phyloP scores from a whole-genome alignment of 768 basidiomycete genomes.

The Pleurotus tuber-regium region DNA sequence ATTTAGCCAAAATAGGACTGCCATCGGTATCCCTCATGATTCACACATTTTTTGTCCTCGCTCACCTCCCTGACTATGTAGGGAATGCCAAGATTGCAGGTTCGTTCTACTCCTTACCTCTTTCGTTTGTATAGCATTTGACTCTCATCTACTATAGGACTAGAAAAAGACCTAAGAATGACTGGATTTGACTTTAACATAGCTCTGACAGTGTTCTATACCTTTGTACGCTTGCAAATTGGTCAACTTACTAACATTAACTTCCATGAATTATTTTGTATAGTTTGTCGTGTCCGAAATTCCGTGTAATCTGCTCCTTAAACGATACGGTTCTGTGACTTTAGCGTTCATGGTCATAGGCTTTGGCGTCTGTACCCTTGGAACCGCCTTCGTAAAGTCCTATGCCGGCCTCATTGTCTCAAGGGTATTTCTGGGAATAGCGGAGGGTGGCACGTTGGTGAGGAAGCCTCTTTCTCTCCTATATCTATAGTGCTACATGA shows the following conservation, averaged over 20 bases:
- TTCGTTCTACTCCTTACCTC: conserved; percentile 2
- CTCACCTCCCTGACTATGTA: neutral
- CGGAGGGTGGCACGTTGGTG: conserved; percentile 42
- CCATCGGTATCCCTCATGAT: conserved; percentile 15
- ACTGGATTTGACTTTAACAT: conserved; percentile 39
- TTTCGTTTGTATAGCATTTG: neutral
- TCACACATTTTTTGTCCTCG: neutral
- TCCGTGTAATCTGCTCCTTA: conserved; percentile 41
- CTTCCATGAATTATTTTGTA: too few species aligned
- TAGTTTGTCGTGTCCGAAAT: conserved; percentile 38
- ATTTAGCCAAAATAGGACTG: conserved; percentile 20
- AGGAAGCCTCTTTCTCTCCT: conserved; percentile 10
- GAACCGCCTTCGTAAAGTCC: conserved; percentile 36
- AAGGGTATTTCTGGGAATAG: conserved; percentile 37
- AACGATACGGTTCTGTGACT: conserved; percentile 37
- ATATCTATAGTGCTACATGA: neutral
- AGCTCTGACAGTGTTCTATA: conserved; percentile 39
- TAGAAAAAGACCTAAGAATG: conserved; percentile 41
- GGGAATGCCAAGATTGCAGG: conserved; percentile 34
- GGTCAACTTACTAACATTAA: neutral
- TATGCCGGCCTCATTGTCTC: conserved; percentile 33
- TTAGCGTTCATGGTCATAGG: conserved; percentile 34
- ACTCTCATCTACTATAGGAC: conserved; percentile 19
- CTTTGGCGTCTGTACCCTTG: conserved; percentile 37
- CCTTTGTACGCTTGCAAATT: conserved; percentile 25